A percentile compares a stretch with the other conserved stretches of the same genome.
phyloP scores from a whole-genome alignment of 805 yeast species.

The Debaryomyces prosopidis region DNA sequence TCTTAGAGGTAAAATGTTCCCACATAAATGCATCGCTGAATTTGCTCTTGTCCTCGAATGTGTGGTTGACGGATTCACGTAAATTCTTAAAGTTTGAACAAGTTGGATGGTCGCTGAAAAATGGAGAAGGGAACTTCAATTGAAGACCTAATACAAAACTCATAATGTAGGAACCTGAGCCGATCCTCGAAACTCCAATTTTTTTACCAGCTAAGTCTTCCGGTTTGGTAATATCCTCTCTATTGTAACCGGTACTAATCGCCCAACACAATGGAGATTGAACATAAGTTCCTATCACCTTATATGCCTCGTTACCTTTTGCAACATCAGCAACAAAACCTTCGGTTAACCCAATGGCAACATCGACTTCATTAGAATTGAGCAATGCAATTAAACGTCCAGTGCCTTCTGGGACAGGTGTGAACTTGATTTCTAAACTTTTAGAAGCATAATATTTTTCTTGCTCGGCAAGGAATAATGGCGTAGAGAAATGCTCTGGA shows the following conservation, averaged over 20 bases:
- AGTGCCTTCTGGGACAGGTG: constrained; percentile 82
- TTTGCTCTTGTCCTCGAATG: constrained; percentile 37
- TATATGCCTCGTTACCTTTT: constrained; percentile 64
- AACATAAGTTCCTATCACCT: constrained; percentile 80
- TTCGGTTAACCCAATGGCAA: constrained; percentile 88
- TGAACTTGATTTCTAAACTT: constrained; percentile 57
- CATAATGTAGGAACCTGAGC: constrained; percentile 92
- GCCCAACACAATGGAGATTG: constrained; percentile 90
- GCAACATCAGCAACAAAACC: constrained; percentile 85
- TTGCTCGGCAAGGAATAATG: constrained; percentile 67
- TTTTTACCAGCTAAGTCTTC: constrained; percentile 57
- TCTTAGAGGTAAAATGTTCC: constrained; percentile 90
- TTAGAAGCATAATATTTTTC: constrained; percentile 54
- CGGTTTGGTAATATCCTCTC: constrained; percentile 54
- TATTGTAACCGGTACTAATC: constrained; percentile 68
- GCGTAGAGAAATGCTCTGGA: constrained; percentile 92
- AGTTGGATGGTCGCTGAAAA: constrained; percentile 53
- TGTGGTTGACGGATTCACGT: constrained; percentile 74
- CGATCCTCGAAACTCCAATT: constrained; percentile 84
- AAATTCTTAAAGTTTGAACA: constrained; percentile 71
- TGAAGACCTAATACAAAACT: constrained; percentile 76
- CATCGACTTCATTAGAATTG: constrained; percentile 61
- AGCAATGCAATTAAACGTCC: constrained; percentile 82
- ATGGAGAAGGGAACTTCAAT: constrained; percentile 52
- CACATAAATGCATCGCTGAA: constrained; percentile 88